Evolutionary conservation across 768 basidiomycete genomes (phyloP).

Genomic region (Russula brevipes): DNA sequence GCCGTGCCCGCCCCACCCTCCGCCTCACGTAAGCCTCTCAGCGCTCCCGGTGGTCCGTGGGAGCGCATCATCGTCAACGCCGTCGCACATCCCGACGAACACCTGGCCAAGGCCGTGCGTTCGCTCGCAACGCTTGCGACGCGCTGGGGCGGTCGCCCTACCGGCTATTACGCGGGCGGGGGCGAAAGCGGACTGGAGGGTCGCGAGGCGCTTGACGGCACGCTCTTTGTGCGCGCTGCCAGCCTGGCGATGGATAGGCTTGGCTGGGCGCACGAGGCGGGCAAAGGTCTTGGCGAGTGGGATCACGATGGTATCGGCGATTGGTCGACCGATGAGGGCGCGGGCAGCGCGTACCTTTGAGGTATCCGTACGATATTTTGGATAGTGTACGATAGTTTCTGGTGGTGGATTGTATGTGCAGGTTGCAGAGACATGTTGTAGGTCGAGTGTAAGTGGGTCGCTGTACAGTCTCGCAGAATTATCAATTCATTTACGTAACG

Average conservation of each 20-base stretch:
- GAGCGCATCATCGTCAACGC: slow-evolving; percentile 48
- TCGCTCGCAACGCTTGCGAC: slow-evolving; percentile 44
- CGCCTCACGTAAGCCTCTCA: slow-evolving; percentile 10
- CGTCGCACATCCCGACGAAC: slow-evolving; percentile 55
- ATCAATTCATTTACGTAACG: too few relatives aligned
- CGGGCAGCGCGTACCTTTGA: background rate
- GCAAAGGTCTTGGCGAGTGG: slow-evolving; percentile 6
- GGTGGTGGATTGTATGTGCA: background rate
- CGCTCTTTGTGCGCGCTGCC: slow-evolving; percentile 55
- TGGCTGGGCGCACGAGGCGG: slow-evolving; percentile 23
- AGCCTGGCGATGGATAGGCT: slow-evolving; percentile 41
- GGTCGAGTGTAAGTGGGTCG: background rate
- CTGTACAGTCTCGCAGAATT: background rate
- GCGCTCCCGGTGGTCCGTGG: slow-evolving; percentile 40
- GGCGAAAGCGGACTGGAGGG: slow-evolving; percentile 37
- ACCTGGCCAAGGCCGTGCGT: slow-evolving; percentile 47
- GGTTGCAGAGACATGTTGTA: background rate
- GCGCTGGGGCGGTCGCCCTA: slow-evolving; percentile 40
- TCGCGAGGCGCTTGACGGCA: slow-evolving; percentile 54
- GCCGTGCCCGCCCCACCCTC: slow-evolving; percentile 26
- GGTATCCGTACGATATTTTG: background rate
- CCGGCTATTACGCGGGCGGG: slow-evolving; percentile 32
- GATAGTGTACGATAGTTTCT: background rate
- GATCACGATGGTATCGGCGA: background rate
- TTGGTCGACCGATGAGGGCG: background rate